These are phyloP conservation scores for Fusarium graminum DNA, from an alignment of 2,329 filamentous ascomycete species.

Conservation along the genomic window DNA sequence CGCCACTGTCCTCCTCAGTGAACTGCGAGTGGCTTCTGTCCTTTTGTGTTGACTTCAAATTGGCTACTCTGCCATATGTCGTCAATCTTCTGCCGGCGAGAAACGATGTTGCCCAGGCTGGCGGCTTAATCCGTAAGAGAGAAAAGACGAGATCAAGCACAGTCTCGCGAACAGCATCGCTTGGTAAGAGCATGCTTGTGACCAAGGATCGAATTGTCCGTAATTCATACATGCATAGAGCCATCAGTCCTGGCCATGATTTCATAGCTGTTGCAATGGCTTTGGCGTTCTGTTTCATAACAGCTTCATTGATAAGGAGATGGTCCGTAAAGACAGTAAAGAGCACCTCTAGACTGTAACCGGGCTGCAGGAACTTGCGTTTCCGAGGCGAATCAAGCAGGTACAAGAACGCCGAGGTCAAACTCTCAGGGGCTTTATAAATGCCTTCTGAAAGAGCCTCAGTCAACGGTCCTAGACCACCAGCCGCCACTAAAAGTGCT, in stretches of 20 bases:
- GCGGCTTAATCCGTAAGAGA: conserved; percentile 87
- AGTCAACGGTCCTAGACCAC: conserved; percentile 88
- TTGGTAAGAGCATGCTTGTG: conserved; percentile 71
- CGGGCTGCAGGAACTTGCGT: conserved; percentile 85
- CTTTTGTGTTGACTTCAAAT: conserved; percentile 73
- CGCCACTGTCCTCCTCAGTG: conserved; percentile 74
- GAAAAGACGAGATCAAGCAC: conserved; percentile 89
- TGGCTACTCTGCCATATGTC: conserved; percentile 94
- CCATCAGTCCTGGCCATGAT: conserved; percentile 93
- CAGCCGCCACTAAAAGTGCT: conserved; percentile 81
- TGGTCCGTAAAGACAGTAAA: conserved; percentile 96
- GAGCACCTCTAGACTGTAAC: conserved; percentile 88
- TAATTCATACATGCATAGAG: conserved; percentile 88
- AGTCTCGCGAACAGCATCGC: conserved; percentile 73
- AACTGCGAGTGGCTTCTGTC: conserved; percentile 64
- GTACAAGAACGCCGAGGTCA: conserved; percentile 89
- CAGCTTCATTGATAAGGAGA: conserved; percentile 67
- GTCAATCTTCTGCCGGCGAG: conserved; percentile 92
- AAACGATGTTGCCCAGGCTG: conserved; percentile 93
- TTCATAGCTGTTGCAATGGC: conserved; percentile 93
- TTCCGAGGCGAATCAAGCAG: conserved; percentile 86
- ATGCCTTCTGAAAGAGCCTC: conserved; percentile 91
- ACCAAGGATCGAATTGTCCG: conserved; percentile 84
- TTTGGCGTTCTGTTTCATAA: conserved; percentile 87
- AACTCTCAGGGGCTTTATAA: conserved; percentile 91